phyloP scores from a whole-genome alignment of 2,329 filamentous ascomycete genomes.

The Elsinoe fawcettii region DNA sequence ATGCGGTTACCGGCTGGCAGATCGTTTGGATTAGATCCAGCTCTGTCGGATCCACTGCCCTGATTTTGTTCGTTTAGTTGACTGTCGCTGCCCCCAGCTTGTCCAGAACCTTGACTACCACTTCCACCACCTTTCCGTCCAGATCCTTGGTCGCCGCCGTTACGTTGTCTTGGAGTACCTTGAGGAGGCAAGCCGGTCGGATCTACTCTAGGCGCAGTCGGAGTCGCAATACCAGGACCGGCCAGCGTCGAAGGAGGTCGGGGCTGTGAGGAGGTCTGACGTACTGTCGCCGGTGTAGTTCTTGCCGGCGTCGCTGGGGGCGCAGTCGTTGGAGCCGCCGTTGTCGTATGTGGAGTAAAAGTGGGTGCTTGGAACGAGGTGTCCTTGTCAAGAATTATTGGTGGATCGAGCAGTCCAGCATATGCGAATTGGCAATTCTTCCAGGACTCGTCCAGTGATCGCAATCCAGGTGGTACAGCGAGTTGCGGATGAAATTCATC shows the following conservation, averaged over 20 bases:
- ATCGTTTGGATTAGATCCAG: too few species aligned
- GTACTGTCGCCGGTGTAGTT: background rate
- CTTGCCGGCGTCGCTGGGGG: background rate
- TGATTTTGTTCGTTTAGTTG: too few species aligned
- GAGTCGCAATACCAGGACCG: background rate
- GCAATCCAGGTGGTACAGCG: conserved; percentile 25
- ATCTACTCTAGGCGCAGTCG: background rate
- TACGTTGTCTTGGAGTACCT: too few species aligned
- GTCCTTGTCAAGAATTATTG: background rate
- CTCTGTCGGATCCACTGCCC: too few species aligned
- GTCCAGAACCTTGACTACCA: too few species aligned
- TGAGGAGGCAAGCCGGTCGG: too few species aligned
- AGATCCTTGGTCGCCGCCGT: too few species aligned
- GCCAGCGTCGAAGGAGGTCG: background rate
- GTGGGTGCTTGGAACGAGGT: background rate
- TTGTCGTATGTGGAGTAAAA: background rate
- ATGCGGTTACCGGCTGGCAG: too few species aligned
- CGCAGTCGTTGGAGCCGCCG: background rate
- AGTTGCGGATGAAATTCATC: conserved; percentile 22
- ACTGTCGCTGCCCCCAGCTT: too few species aligned
- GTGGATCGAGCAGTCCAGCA: background rate
- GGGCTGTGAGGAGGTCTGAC: background rate
- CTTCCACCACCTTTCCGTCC: too few species aligned
- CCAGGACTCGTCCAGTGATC: conserved; percentile 16
- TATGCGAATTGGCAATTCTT: background rate